Conservation (phyloP, 257 asterid species). For the Handroanthus guayacan region DNA sequence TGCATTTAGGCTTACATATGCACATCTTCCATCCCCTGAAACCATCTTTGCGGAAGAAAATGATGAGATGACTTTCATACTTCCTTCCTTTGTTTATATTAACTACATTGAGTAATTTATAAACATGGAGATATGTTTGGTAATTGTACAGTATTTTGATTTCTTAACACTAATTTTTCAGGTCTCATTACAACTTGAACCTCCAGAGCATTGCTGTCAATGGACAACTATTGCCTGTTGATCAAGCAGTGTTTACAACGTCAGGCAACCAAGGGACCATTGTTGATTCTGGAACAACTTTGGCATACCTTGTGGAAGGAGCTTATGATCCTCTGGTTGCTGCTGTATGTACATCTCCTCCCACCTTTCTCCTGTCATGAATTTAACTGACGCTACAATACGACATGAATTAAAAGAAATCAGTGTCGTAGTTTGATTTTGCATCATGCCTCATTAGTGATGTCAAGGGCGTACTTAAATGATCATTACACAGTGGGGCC, state of each 20-base stretch:
- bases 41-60: background rate
- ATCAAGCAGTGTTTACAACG: constrained; percentile 63
- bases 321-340: constrained; percentile 84
- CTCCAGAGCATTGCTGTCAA: constrained; percentile 74
- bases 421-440: background rate
- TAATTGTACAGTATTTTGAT: constrained; percentile 24
- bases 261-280: constrained; percentile 69
- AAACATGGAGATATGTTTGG: constrained; percentile 18
- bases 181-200: constrained; percentile 74
- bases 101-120: background rate
- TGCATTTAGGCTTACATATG: background rate
- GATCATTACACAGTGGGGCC: background rate
- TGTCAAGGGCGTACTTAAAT: background rate
- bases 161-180: constrained; percentile 45
- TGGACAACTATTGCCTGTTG: constrained; percentile 67
- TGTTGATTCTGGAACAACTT: constrained; percentile 89
- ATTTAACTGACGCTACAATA: background rate
- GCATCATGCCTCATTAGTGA: background rate
- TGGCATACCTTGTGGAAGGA: constrained; percentile 81
- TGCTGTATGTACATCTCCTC: constrained; percentile 63
- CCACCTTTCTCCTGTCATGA: constrained; percentile 18
- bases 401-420: background rate
- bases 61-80: constrained; percentile 9
- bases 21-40: constrained; percentile 20
- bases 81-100: background rate